Percentiles rank a stretch among this genome's conserved stretches.
These are phyloP conservation scores for Leccinum barrowsii DNA, from an alignment of 768 basidiomycete genomes.

Conservation along the genomic window DNA sequence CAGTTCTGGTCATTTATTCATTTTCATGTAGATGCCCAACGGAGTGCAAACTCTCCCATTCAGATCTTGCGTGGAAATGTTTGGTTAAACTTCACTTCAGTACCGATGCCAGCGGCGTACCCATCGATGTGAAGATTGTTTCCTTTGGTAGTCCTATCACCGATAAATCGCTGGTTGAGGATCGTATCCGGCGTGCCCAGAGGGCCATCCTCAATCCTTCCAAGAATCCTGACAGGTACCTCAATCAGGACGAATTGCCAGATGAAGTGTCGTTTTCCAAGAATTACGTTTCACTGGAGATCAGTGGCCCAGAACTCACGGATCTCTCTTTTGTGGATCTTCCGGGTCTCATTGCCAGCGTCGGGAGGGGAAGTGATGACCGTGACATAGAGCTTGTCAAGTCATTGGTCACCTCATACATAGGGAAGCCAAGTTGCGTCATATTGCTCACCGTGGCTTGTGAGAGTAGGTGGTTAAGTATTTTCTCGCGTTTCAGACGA, in stretches of 20 bases:
- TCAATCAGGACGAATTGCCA: conserved; percentile 4
- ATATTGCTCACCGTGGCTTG: conserved; percentile 62
- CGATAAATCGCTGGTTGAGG: conserved; percentile 54
- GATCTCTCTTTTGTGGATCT: conserved; percentile 66
- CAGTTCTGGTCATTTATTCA: not conserved
- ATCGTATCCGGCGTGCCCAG: conserved; percentile 64
- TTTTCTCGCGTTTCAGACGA: conserved; percentile 8
- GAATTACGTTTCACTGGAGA: conserved; percentile 55
- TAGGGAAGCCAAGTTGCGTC: conserved; percentile 63
- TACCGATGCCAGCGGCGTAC: no score
- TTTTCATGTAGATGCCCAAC: conserved; percentile 48
- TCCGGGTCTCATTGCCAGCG: conserved; percentile 61
- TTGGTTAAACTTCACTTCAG: no score
- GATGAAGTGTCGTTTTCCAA: conserved; percentile 43
- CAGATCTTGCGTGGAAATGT: conserved; percentile 31
- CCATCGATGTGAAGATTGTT: conserved; percentile 20
- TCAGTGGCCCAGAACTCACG: conserved; percentile 55
- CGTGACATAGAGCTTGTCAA: conserved; percentile 62
- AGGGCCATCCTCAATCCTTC: conserved; percentile 61
- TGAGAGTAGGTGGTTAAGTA: conserved; percentile 19
- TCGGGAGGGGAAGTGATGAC: conserved; percentile 44
- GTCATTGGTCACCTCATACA: conserved; percentile 54
- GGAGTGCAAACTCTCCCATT: conserved; percentile 50
- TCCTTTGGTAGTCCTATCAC: conserved; percentile 48
- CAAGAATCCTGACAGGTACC: conserved; percentile 12